A percentile compares a stretch with the other conserved stretches of the same genome.
These are phyloP conservation scores for Ceriops tagal DNA, from an alignment of 345 rosid genomes.

Conservation along the genomic window DNA sequence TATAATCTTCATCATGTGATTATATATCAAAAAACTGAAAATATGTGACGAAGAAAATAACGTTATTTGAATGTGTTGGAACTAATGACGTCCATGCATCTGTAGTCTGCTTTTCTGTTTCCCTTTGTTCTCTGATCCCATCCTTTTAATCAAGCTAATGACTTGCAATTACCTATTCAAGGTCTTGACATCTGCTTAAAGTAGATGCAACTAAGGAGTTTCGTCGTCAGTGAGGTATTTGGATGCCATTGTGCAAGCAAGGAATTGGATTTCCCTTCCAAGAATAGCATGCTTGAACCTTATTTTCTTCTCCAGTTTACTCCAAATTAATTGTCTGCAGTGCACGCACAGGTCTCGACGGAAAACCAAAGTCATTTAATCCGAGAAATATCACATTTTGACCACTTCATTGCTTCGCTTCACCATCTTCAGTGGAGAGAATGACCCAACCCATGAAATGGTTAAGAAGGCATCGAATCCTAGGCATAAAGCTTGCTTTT, in stretches of 20 bases:
- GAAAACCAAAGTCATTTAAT: background rate
- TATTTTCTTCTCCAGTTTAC: conserved; percentile 6
- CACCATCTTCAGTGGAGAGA: background rate
- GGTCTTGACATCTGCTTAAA: too few relatives aligned
- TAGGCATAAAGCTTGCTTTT: conserved; percentile 13
- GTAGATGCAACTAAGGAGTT: too few relatives aligned
- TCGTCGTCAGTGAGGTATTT: background rate
- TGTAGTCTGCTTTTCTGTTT: too few relatives aligned
- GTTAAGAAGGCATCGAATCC: conserved; percentile 15
- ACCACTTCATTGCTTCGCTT: conserved; percentile 1
- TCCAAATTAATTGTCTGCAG: conserved; percentile 8
- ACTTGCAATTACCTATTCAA: too few relatives aligned
- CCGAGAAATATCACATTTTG: background rate
- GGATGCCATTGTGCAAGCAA: conserved; percentile 11
- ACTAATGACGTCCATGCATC: too few relatives aligned
- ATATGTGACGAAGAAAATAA: too few relatives aligned
- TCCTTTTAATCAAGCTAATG: too few relatives aligned
- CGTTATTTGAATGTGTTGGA: too few relatives aligned
- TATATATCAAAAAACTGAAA: too few relatives aligned
- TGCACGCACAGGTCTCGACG: conserved; percentile 13
- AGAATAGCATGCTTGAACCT: conserved; percentile 6
- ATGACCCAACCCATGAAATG: conserved; percentile 20
- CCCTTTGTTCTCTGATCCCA: too few relatives aligned
- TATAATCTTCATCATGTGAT: too few relatives aligned
- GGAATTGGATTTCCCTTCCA: conserved; percentile 14